These are phyloP conservation scores for Globisporangium polare DNA, from an alignment of 352 stramenopile genomes.

Conservation along the genomic window DNA sequence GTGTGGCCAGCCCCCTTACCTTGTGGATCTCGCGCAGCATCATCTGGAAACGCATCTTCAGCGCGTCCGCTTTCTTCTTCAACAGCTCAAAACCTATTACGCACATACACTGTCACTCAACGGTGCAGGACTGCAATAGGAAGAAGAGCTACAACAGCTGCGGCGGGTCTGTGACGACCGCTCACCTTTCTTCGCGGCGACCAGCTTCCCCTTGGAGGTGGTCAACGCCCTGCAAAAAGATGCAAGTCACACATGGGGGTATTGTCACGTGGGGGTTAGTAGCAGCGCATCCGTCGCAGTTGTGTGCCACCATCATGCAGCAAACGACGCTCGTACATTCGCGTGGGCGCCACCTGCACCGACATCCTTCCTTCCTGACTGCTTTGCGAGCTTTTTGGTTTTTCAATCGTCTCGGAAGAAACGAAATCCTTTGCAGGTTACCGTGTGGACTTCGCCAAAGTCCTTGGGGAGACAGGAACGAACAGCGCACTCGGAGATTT, in stretches of 20 bases:
- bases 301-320: too few species aligned
- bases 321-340: conserved; percentile 49
- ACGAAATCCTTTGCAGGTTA: conserved; percentile 1
- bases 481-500: too few species aligned
- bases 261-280: not conserved
- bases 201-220: conserved; percentile 78
- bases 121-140: not conserved
- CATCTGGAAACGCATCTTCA: conserved; percentile 95
- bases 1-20: conserved; percentile 20
- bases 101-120: not conserved
- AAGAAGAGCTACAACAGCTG: not conserved
- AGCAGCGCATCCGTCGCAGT: not conserved
- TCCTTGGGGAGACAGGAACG: too few species aligned
- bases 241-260: not conserved
- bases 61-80: conserved; percentile 98
- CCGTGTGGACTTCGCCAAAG: too few species aligned
- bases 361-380: conserved; percentile 23
- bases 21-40: conserved; percentile 88
- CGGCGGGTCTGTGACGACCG: not conserved
- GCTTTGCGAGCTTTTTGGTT: not conserved
- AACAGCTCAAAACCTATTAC: conserved; percentile 76
- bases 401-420: not conserved
- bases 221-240: conserved; percentile 66
- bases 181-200: conserved; percentile 84
- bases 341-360: conserved; percentile 70